These are phyloP conservation scores for Gomphus bonarii DNA, from an alignment of 1,284 basidiomycete species.

Conservation along the genomic window DNA sequence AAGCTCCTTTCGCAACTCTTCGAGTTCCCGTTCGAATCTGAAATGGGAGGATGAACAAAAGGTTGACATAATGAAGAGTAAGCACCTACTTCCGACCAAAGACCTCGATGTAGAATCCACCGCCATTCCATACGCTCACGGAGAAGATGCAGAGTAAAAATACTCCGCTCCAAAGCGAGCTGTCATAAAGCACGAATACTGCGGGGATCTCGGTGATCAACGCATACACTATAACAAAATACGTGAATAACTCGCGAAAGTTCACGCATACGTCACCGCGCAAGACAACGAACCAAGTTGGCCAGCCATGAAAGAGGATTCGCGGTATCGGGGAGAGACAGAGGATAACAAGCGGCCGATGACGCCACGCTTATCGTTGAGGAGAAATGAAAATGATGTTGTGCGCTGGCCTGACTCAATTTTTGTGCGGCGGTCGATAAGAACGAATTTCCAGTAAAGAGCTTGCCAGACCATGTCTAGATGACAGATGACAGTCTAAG, in stretches of 20 bases:
- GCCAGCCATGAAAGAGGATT: conserved; percentile 71
- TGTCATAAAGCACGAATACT: conserved; percentile 72
- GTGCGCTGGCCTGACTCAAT: conserved; percentile 80
- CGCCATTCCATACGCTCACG: conserved; percentile 81
- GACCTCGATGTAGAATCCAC: conserved; percentile 86
- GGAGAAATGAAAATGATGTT: conserved; percentile 76
- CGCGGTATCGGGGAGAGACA: conserved; percentile 52
- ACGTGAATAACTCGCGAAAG: background rate
- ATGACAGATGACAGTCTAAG: conserved; percentile 12
- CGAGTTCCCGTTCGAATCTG: conserved; percentile 86
- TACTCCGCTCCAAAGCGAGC: conserved; percentile 57
- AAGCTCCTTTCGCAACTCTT: conserved; percentile 78
- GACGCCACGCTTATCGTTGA: conserved; percentile 76
- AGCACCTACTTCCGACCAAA: conserved; percentile 81
- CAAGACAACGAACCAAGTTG: conserved; percentile 58
- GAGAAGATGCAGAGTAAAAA: conserved; percentile 74
- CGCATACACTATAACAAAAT: conserved; percentile 53
- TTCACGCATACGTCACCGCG: background rate
- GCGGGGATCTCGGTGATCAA: conserved; percentile 82
- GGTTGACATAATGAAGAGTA: conserved; percentile 5
- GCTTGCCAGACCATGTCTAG: conserved; percentile 82
- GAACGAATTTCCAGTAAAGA: conserved; percentile 88
- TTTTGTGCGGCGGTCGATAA: conserved; percentile 75
- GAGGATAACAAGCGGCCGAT: conserved; percentile 65
- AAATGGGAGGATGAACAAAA: conserved; percentile 5